Percentiles rank a stretch among this genome's conserved stretches.
Conservation (phyloP, 1,139 yeast genomes). For the Geotrichum reessii region DNA sequence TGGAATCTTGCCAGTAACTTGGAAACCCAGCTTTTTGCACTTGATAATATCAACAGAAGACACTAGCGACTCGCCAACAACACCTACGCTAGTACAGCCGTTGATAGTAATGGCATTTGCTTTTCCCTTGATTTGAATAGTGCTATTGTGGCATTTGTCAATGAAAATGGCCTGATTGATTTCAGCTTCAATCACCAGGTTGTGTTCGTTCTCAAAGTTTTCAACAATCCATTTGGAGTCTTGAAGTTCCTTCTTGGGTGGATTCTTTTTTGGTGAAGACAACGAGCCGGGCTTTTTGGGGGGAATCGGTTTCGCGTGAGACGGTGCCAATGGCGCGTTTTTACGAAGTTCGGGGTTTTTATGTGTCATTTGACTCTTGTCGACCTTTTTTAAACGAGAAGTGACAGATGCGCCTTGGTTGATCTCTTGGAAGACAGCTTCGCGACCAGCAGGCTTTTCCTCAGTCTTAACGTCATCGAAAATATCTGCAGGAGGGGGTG, state of each 20-base stretch:
- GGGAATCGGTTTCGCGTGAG: conserved; percentile 46
- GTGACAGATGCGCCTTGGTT: conserved; percentile 83
- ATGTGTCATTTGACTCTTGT: conserved; percentile 89
- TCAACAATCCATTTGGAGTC: conserved; percentile 90
- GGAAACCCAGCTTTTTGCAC: conserved; percentile 75
- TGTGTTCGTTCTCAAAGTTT: conserved; percentile 57
- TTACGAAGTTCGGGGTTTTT: conserved; percentile 80
- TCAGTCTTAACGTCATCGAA: conserved; percentile 40
- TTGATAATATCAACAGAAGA: conserved; percentile 87
- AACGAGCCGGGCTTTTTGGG: conserved; percentile 73
- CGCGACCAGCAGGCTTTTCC: conserved; percentile 51
- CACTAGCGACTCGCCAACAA: conserved; percentile 77
- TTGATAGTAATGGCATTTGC: conserved; percentile 82
- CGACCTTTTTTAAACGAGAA: conserved; percentile 82
- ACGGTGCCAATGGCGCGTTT: conserved; percentile 25
- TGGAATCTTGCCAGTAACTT: conserved; percentile 73
- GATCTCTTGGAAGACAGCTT: conserved; percentile 87
- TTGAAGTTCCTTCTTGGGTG: conserved; percentile 69
- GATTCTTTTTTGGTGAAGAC: conserved; percentile 37
- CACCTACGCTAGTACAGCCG: conserved; percentile 63
- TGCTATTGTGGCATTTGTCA: conserved; percentile 67
- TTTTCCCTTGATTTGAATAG: conserved; percentile 84
- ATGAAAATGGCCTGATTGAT: conserved; percentile 86
- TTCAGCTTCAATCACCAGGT: conserved; percentile 67
- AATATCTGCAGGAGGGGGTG: conserved; percentile 73